Conservation (phyloP, 345 rosid species). For the Brassica napus region DNA sequence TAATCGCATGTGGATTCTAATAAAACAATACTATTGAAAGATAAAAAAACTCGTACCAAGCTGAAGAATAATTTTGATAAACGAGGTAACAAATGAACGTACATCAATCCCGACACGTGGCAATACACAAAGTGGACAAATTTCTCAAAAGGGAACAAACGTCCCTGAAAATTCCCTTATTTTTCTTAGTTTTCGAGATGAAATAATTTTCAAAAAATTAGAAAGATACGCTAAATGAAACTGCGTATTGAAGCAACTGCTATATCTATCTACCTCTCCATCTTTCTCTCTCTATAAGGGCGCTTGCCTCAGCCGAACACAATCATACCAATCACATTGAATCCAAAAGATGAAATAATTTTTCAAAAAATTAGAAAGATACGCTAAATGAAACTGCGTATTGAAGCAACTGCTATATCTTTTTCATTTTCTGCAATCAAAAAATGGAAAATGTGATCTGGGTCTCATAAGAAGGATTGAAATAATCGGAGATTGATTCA, state of each 20-base stretch:
- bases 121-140: slow-evolving; percentile 1
- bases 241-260: slow-evolving; percentile 39
- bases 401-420: too few relatives aligned
- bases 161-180: slow-evolving; percentile 17
- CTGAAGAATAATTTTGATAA: neutral
- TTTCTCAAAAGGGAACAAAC: slow-evolving; percentile 13
- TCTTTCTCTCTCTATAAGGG: slow-evolving; percentile 29
- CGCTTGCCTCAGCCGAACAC: slow-evolving; percentile 28
- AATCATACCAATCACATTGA: slow-evolving; percentile 23
- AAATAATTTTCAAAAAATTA: neutral
- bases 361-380: too few relatives aligned
- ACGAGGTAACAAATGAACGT: slow-evolving; percentile 3
- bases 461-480: slow-evolving; percentile 18
- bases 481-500: slow-evolving; percentile 10
- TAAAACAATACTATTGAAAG: neutral
- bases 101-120: slow-evolving; percentile 8
- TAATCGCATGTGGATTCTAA: neutral
- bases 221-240: slow-evolving; percentile 38
- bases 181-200: slow-evolving; percentile 5
- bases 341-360: too few relatives aligned
- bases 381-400: too few relatives aligned
- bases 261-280: neutral
- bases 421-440: neutral
- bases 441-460: slow-evolving; percentile 35
- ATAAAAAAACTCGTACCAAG: slow-evolving; percentile 25